Evolutionary conservation across 2,329 filamentous ascomycete species (phyloP), one percentile per base, ranked within the genome.

Genomic region (Ramichloridium luteum): DNA sequence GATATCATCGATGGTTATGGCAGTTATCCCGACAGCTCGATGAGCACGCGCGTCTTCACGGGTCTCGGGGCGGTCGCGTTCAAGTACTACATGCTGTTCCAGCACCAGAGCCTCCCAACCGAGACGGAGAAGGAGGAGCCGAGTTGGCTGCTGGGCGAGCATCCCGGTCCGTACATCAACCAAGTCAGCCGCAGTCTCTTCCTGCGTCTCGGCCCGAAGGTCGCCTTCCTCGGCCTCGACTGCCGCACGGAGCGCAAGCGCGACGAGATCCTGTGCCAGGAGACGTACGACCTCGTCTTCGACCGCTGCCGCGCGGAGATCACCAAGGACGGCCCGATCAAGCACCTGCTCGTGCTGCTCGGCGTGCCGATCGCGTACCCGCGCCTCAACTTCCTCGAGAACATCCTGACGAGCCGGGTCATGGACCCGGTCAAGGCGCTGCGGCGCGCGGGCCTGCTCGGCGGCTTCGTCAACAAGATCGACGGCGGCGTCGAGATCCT

Each of bases 41-140:
- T 94, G 84, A 72, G 40, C 43, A 83, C 82, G 3, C 80, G 83
- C 1, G 82, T 96, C 0, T 93, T 98, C 53, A 79, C 77, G 2
- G 90, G 92, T 0, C 59, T 98, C 6, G 92, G 90, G 2, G 80
- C 80, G 22, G 75, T 96, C 30, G 88, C 88, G 0, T 96, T 90
- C 70, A 98, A 98, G 56, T 98, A 96, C 59, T 98, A 98, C 50
- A 79, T 98, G 76, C 70, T 98, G 6, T 98, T 98, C 62, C 90
- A 98, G 56, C 90, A 98, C 47, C 92, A 98, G 56, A 93, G 80
- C 44, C 66, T 93, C 3, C 62, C 74, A 1, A 72, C 77, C 27
- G 90, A 98, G 60, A 84, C 77, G 1, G 77, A 92, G 44, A 65
- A 70, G 20, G 72, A 80, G 3, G 92, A 98, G 55, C 83, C 88